Evolutionary conservation across 192 early-diverging fungal genomes (phyloP).

Genomic region (Coemansia umbellata): DNA sequence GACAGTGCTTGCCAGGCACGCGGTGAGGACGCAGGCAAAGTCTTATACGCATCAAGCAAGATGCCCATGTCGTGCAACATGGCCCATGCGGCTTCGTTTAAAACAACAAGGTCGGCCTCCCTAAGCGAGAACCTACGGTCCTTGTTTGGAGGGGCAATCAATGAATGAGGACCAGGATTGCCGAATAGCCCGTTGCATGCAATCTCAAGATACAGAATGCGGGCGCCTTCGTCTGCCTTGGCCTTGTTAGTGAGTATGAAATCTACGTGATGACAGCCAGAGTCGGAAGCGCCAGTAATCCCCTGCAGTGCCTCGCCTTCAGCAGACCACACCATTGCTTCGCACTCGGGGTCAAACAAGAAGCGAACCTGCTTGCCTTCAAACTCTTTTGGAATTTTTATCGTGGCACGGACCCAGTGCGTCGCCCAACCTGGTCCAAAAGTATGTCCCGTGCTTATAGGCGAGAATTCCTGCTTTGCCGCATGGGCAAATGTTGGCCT

Average conservation of each 20-base stretch:
- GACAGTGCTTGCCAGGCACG: slow-evolving; percentile 77
- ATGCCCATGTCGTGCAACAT: slow-evolving; percentile 77
- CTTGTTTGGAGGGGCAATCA: slow-evolving; percentile 60
- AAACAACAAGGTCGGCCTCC: slow-evolving; percentile 66
- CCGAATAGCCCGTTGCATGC: slow-evolving; percentile 95
- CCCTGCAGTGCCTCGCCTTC: slow-evolving; percentile 83
- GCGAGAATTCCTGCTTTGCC: slow-evolving; percentile 59
- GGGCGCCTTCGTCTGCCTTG: slow-evolving; percentile 39
- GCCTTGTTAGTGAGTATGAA: slow-evolving; percentile 51
- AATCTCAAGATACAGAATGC: slow-evolving; percentile 82
- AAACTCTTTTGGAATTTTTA: slow-evolving; percentile 64
- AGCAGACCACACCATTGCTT: slow-evolving; percentile 86
- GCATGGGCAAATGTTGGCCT: slow-evolving; percentile 51
- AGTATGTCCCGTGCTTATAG: slow-evolving; percentile 64
- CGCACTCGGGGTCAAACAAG: slow-evolving; percentile 81
- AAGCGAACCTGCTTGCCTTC: slow-evolving; percentile 77
- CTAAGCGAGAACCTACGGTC: slow-evolving; percentile 60
- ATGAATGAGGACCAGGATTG: slow-evolving; percentile 21
- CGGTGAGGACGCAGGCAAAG: slow-evolving; percentile 65
- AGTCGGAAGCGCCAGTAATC: slow-evolving; percentile 75
- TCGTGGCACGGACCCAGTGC: slow-evolving; percentile 68
- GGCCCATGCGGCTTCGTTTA: slow-evolving; percentile 64
- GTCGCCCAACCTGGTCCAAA: slow-evolving; percentile 89
- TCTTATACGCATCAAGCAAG: slow-evolving; percentile 65
- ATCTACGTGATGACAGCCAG: slow-evolving; percentile 42